phyloP scores from a whole-genome alignment of 257 asterid species.

The Handroanthus guayacan region DNA sequence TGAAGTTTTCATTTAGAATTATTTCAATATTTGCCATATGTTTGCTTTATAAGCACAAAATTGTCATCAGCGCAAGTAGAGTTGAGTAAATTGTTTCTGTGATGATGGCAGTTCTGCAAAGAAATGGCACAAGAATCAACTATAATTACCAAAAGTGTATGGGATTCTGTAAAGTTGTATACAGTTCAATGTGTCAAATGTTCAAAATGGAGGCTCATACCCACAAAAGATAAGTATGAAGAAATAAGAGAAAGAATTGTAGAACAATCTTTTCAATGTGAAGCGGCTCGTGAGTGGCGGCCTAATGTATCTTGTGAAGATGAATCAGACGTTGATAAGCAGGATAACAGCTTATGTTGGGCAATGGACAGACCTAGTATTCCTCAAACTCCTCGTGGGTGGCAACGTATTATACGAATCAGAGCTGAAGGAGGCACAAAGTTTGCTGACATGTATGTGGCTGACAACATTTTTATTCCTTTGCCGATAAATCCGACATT shows the following conservation, averaged over 20 bases:
- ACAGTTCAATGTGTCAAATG: constrained; percentile 63
- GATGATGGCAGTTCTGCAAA: constrained; percentile 5
- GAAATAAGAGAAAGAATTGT: constrained; percentile 67
- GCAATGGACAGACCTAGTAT: constrained; percentile 56
- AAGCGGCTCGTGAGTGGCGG: constrained; percentile 73
- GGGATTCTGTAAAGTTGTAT: constrained; percentile 49
- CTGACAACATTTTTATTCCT: not conserved
- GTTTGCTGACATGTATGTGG: constrained; percentile 59
- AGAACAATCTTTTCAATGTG: constrained; percentile 64
- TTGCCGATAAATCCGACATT: not conserved
- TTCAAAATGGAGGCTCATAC: constrained; percentile 83
- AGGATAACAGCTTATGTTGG: constrained; percentile 46
- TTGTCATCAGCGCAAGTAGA: not conserved
- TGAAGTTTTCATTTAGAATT: no score
- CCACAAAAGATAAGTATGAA: constrained; percentile 74
- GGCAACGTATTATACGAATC: constrained; percentile 53
- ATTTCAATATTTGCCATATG: no score
- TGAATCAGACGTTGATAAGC: constrained; percentile 42
- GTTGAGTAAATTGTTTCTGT: not conserved
- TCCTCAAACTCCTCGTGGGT: constrained; percentile 50
- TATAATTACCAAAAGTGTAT: constrained; percentile 36
- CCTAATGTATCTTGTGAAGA: constrained; percentile 63
- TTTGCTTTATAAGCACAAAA: no score
- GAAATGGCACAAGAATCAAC: constrained; percentile 38
- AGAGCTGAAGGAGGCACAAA: constrained; percentile 59